Conservation (phyloP, 2,329 filamentous ascomycete genomes). For the Chalara sp. region DNA sequence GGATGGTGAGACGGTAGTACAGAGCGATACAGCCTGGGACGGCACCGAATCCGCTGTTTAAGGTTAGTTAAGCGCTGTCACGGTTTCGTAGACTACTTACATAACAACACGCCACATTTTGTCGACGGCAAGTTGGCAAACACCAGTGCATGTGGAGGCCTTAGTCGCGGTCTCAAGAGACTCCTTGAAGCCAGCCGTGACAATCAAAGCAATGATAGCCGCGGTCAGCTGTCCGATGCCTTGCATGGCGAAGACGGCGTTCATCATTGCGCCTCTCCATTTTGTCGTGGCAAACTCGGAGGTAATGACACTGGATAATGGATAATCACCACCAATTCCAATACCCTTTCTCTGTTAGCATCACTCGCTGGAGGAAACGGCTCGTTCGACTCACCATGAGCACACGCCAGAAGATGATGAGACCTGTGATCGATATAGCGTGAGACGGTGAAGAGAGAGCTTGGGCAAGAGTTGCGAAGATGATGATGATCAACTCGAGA, state of each 20-base stretch:
- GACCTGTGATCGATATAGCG: conserved; percentile 52
- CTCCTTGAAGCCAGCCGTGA: conserved; percentile 64
- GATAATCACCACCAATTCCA: conserved; percentile 73
- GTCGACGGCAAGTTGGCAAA: conserved; percentile 64
- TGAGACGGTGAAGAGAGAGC: conserved; percentile 56
- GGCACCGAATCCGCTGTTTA: conserved; percentile 51
- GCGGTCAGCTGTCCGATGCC: conserved; percentile 76
- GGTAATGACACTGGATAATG: conserved; percentile 75
- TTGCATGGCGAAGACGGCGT: conserved; percentile 80
- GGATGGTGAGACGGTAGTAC: conserved; percentile 79
- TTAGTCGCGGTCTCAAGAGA: conserved; percentile 47
- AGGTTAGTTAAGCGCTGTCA: background rate
- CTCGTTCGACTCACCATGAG: conserved; percentile 46
- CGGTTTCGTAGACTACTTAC: background rate
- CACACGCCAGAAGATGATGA: conserved; percentile 75
- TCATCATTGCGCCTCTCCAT: conserved; percentile 85
- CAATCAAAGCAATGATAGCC: conserved; percentile 69
- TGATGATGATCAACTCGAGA: conserved; percentile 70
- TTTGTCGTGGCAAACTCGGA: conserved; percentile 82
- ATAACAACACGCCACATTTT: conserved; percentile 84
- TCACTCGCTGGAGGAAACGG: conserved; percentile 14
- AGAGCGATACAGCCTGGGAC: conserved; percentile 75
- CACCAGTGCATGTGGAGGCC: conserved; percentile 51
- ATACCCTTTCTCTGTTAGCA: conserved; percentile 36
- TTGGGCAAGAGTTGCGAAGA: conserved; percentile 68